These are phyloP conservation scores for Leucocoprinus leucothites DNA, from an alignment of 768 basidiomycete species.

Conservation along the genomic window DNA sequence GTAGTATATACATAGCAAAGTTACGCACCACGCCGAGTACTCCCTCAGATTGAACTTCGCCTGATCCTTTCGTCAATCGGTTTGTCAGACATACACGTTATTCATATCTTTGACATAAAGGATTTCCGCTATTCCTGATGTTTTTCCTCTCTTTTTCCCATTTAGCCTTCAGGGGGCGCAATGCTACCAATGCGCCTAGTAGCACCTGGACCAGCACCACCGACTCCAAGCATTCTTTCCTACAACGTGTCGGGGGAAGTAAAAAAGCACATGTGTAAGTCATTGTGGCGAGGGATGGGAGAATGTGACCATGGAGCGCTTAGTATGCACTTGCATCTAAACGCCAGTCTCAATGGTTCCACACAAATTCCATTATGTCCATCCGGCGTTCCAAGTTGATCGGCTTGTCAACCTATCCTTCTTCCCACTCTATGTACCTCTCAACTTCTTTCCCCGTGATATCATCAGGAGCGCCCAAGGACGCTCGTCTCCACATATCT, in stretches of 20 bases:
- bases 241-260: too few relatives aligned
- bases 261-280: background rate
- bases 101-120: background rate
- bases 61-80: slow-evolving; percentile 6
- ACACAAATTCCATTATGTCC: too few relatives aligned
- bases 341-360: too few relatives aligned
- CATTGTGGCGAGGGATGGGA: background rate
- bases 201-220: too few relatives aligned
- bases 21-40: too few relatives aligned
- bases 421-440: background rate
- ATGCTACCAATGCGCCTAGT: too few relatives aligned
- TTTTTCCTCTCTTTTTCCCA: background rate
- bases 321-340: background rate
- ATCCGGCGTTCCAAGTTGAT: slow-evolving; percentile 6
- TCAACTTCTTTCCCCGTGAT: too few relatives aligned
- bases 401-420: slow-evolving; percentile 2
- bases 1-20: too few relatives aligned
- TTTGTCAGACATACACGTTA: background rate
- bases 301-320: background rate
- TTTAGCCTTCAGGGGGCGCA: too few relatives aligned
- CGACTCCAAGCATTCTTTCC: background rate
- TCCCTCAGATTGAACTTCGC: background rate
- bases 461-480: background rate
- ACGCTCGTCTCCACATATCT: background rate
- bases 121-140: background rate